Evolutionary conservation across 805 yeast species (phyloP).

Genomic region (Wickerhamomyces canadensis): DNA sequence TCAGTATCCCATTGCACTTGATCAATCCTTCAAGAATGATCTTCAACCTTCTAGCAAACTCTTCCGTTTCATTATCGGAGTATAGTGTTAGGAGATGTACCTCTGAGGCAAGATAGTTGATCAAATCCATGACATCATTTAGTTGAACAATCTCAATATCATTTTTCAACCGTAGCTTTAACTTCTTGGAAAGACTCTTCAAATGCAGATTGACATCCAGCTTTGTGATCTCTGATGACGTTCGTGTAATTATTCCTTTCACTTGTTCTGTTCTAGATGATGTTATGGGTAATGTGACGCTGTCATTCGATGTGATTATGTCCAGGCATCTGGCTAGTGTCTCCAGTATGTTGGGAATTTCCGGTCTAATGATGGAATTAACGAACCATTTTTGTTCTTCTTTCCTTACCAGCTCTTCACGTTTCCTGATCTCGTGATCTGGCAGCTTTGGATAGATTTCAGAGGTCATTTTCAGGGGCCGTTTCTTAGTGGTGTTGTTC

Average conservation of each 20-base stretch:
- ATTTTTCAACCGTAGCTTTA: constrained; percentile 32
- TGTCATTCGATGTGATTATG: constrained; percentile 31
- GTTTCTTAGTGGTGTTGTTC: background rate
- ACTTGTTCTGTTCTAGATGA: constrained; percentile 48
- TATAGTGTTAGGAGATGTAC: constrained; percentile 33
- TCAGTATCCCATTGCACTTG: constrained; percentile 32
- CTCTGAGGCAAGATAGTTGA: constrained; percentile 16
- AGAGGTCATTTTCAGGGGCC: constrained; percentile 24
- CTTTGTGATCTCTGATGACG: constrained; percentile 46
- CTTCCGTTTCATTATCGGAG: constrained; percentile 5
- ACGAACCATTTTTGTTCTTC: constrained; percentile 43
- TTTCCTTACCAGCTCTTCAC: constrained; percentile 5
- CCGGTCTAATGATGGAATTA: constrained; percentile 40
- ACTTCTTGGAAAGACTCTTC: constrained; percentile 36
- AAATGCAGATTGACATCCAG: constrained; percentile 35
- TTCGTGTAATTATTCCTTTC: constrained; percentile 56
- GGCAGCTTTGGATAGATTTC: constrained; percentile 28
- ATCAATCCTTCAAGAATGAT: constrained; percentile 22
- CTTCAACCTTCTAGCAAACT: constrained; percentile 13
- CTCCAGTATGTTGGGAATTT: constrained; percentile 41
- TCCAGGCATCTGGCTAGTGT: constrained; percentile 36
- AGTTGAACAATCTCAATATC: constrained; percentile 12
- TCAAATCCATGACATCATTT: constrained; percentile 8
- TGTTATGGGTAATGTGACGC: constrained; percentile 53
- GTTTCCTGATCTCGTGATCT: constrained; percentile 6